Percentiles rank a stretch among this genome's conserved stretches.
phyloP scores from a whole-genome alignment of 768 basidiomycete species.

The Sutorius australiensis region DNA sequence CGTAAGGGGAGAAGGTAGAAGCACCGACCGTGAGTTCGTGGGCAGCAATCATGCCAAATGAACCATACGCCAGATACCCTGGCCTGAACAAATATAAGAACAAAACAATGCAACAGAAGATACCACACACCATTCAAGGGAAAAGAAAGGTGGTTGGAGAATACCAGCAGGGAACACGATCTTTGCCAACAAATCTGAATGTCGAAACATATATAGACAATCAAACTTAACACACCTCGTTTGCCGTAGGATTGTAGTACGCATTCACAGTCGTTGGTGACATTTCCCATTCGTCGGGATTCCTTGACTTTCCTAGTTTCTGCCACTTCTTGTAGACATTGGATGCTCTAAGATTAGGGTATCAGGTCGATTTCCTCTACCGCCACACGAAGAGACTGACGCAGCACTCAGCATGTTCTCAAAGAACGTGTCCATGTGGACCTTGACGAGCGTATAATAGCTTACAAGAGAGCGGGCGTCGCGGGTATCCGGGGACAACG shows the following conservation, averaged over 20 bases:
- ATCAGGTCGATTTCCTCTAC: constrained; percentile 4
- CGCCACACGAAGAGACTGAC: constrained; percentile 31
- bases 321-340: constrained; percentile 70
- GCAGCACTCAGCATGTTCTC: constrained; percentile 70
- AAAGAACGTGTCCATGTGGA: constrained; percentile 72
- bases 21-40: constrained; percentile 82
- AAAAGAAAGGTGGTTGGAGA: constrained; percentile 89
- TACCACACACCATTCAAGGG: constrained; percentile 58
- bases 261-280: constrained; percentile 83
- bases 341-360: constrained; percentile 40
- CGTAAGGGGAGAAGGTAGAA: not conserved
- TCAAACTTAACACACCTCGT: constrained; percentile 54
- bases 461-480: constrained; percentile 61
- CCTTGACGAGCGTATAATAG: constrained; percentile 72
- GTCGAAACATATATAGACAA: not conserved
- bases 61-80: constrained; percentile 82
- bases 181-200: constrained; percentile 32
- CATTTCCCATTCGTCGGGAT: constrained; percentile 84
- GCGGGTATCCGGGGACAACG: constrained; percentile 77
- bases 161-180: constrained; percentile 98
- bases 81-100: constrained; percentile 55
- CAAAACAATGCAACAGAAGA: not conserved
- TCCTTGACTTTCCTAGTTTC: constrained; percentile 64
- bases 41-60: constrained; percentile 88
- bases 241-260: constrained; percentile 82